A percentile compares a stretch with the other conserved stretches of the same genome.
Conservation (phyloP, 2,329 filamentous ascomycete species). For the Seiridium cupressi region DNA sequence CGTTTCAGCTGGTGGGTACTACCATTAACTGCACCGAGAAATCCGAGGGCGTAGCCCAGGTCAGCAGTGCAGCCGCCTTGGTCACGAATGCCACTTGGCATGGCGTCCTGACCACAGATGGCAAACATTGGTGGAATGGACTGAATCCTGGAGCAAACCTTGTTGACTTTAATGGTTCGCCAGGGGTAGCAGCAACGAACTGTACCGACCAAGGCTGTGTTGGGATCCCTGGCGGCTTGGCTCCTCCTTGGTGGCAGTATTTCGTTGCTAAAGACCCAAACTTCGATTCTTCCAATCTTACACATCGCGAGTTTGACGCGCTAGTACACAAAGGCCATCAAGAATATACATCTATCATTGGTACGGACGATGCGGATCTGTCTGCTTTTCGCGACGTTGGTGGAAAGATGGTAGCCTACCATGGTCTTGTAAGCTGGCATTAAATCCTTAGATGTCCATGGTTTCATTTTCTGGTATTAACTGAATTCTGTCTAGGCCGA, state of each 20-base stretch:
- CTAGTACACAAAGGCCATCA: not conserved
- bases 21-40: not conserved
- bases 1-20: not conserved
- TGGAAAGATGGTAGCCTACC: not conserved
- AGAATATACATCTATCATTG: not conserved
- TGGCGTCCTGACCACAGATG: not conserved
- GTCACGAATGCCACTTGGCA: not conserved
- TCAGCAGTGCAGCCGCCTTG: not conserved
- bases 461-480: too few species aligned
- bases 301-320: not conserved
- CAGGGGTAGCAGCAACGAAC: not conserved
- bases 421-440: not conserved
- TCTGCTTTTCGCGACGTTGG: not conserved
- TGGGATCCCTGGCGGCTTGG: not conserved
- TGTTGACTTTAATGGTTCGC: not conserved
- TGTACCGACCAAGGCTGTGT: not conserved
- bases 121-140: not conserved
- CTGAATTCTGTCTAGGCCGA: not conserved
- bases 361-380: not conserved
- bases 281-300: not conserved
- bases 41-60: not conserved
- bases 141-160: not conserved
- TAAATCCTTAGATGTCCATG: not conserved
- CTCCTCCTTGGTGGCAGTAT: not conserved
- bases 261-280: not conserved